Percentiles rank a stretch among this genome's conserved stretches.
Conservation (phyloP, 768 basidiomycete genomes). For the Lanmaoa pseudosensibilis region DNA sequence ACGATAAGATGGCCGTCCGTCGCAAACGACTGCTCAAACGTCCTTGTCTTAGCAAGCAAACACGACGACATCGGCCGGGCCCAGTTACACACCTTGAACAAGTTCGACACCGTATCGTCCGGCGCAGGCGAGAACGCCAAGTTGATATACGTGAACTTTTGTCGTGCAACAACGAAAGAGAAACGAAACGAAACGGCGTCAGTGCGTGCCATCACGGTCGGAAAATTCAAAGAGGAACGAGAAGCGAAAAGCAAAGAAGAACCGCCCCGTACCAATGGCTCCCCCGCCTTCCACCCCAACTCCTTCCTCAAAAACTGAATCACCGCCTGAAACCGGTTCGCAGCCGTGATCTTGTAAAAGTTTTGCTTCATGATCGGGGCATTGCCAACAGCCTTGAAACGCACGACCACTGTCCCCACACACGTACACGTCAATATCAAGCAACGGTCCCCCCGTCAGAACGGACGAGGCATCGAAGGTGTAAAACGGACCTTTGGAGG, state of each 20-base stretch:
- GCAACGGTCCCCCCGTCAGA: background rate
- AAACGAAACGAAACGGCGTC: slow-evolving; percentile 20
- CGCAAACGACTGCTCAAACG: slow-evolving; percentile 62
- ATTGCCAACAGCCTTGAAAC: slow-evolving; percentile 97
- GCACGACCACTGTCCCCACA: slow-evolving; percentile 72
- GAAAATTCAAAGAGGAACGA: background rate
- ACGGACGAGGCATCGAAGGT: background rate
- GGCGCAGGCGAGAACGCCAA: slow-evolving; percentile 75
- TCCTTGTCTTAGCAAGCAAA: background rate
- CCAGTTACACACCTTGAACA: slow-evolving; percentile 55
- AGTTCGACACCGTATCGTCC: slow-evolving; percentile 70
- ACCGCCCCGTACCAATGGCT: slow-evolving; percentile 66
- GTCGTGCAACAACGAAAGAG: background rate
- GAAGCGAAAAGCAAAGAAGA: background rate
- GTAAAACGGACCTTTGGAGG: slow-evolving; percentile 59
- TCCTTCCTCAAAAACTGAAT: slow-evolving; percentile 91
- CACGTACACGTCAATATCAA: background rate
- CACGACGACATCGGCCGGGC: background rate
- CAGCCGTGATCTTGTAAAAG: slow-evolving; percentile 95
- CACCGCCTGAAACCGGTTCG: slow-evolving; percentile 92
- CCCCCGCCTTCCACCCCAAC: slow-evolving; percentile 80
- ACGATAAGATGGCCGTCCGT: slow-evolving; percentile 90
- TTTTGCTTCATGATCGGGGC: slow-evolving; percentile 99
- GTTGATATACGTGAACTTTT: slow-evolving; percentile 74
- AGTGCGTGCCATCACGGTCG: background rate